These are phyloP conservation scores for Sarcomyxa edulis DNA, from an alignment of 768 basidiomycete species.

Conservation along the genomic window DNA sequence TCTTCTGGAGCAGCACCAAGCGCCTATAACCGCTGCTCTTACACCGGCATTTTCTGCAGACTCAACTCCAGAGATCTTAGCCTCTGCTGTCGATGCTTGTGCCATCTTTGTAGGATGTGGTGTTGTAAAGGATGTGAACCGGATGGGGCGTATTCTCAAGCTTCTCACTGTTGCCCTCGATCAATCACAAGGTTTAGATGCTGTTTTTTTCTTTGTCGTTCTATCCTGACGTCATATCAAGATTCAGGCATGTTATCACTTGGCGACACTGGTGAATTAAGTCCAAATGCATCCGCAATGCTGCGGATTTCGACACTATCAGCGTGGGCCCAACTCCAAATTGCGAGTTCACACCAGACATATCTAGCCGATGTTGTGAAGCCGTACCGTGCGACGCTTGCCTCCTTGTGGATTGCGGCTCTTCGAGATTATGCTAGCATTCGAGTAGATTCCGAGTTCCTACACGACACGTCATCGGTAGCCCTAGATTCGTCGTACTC, in stretches of 20 bases:
- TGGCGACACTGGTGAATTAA: constrained; percentile 81
- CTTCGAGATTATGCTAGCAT: constrained; percentile 92
- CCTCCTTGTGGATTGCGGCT: constrained; percentile 82
- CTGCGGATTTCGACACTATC: constrained; percentile 87
- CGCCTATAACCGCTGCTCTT: constrained; percentile 94
- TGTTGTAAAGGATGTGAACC: constrained; percentile 80
- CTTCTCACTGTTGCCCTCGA: constrained; percentile 83
- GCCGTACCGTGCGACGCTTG: constrained; percentile 70
- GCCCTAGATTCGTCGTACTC: constrained; percentile 80
- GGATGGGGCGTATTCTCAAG: constrained; percentile 94
- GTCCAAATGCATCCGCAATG: constrained; percentile 95
- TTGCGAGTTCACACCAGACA: constrained; percentile 64
- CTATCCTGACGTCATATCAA: constrained; percentile 21
- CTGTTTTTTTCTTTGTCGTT: background rate
- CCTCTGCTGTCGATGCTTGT: constrained; percentile 88
- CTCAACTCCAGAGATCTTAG: constrained; percentile 91
- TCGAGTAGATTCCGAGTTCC: constrained; percentile 81
- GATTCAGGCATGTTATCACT: constrained; percentile 81
- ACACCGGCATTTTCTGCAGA: constrained; percentile 96
- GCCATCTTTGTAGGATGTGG: constrained; percentile 95
- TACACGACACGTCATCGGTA: constrained; percentile 69
- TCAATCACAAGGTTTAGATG: constrained; percentile 74
- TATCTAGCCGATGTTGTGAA: constrained; percentile 81
- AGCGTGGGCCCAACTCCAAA: constrained; percentile 92
- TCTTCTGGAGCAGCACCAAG: constrained; percentile 94